These are phyloP conservation scores for Trametes cubensis DNA, from an alignment of 768 basidiomycete genomes.

Conservation along the genomic window DNA sequence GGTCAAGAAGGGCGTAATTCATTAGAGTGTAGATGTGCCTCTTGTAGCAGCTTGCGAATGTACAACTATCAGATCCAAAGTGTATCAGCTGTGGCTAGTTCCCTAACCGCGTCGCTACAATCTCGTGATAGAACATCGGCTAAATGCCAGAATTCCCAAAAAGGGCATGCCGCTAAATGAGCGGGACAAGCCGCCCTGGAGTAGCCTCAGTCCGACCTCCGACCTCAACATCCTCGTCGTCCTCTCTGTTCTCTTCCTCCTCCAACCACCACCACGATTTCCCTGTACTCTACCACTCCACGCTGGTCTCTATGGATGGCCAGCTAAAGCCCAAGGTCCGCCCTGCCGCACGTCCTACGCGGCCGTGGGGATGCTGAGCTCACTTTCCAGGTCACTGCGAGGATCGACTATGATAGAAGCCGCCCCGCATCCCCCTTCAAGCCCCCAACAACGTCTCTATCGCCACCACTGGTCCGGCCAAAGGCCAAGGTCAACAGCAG, in stretches of 20 bases:
- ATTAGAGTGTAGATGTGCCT: slow-evolving; percentile 2
- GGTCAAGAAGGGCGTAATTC: slow-evolving; percentile 45
- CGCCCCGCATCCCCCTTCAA: slow-evolving; percentile 57
- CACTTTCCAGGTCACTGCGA: slow-evolving; percentile 54
- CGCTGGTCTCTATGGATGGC: slow-evolving; percentile 38
- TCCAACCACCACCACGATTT: background rate
- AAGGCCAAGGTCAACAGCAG: slow-evolving; percentile 66
- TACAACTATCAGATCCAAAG: background rate
- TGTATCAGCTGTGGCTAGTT: too few species aligned
- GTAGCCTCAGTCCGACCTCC: slow-evolving; percentile 18
- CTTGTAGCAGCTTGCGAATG: background rate
- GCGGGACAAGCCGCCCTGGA: slow-evolving; percentile 22
- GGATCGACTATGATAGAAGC: slow-evolving; percentile 45
- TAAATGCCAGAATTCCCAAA: slow-evolving; percentile 13
- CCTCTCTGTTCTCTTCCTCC: slow-evolving; percentile 2
- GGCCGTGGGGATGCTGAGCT: slow-evolving; percentile 26
- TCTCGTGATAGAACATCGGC: background rate
- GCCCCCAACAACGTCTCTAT: slow-evolving; percentile 31
- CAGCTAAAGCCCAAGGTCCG: slow-evolving; percentile 52
- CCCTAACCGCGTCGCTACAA: background rate
- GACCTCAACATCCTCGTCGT: slow-evolving; percentile 19
- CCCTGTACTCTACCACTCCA: background rate
- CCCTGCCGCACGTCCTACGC: slow-evolving; percentile 8
- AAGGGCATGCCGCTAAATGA: slow-evolving; percentile 16
- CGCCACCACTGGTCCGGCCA: slow-evolving; percentile 42